These are phyloP conservation scores for Neurospora sublineolata DNA, from an alignment of 495 filamentous ascomycete genomes.

Conservation along the genomic window DNA sequence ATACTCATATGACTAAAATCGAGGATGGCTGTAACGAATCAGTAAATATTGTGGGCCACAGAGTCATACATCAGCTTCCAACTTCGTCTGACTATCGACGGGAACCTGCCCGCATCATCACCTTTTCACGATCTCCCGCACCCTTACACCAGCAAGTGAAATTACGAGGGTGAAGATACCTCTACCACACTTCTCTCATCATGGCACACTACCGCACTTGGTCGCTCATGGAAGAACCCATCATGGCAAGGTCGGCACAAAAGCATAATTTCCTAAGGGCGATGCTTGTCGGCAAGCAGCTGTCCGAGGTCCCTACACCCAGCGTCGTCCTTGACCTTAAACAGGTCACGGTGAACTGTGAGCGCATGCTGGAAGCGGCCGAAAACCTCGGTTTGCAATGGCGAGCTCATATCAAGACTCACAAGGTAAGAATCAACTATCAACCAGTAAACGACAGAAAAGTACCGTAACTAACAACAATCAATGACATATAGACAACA, in stretches of 20 bases:
- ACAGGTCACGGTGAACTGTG: slow-evolving; percentile 58
- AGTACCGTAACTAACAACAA: neutral
- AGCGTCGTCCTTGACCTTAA: slow-evolving; percentile 58
- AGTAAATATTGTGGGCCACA: neutral
- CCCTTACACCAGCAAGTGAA: neutral
- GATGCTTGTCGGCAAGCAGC: slow-evolving; percentile 48
- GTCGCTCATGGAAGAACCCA: neutral
- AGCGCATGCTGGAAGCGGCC: slow-evolving; percentile 57
- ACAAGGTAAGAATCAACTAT: slow-evolving; percentile 48
- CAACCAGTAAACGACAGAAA: neutral
- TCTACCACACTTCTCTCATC: neutral
- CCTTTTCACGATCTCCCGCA: neutral
- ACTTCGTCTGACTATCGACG: neutral
- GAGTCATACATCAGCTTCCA: neutral
- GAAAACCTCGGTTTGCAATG: slow-evolving; percentile 51
- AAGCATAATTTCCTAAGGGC: slow-evolving; percentile 30
- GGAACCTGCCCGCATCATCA: neutral
- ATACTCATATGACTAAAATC: neutral
- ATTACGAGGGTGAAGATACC: neutral
- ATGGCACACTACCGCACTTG: neutral
- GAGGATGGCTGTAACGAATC: neutral
- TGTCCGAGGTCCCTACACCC: slow-evolving; percentile 53
- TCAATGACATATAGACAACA: slow-evolving; percentile 31
- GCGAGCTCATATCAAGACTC: slow-evolving; percentile 76
- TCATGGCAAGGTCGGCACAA: neutral